phyloP scores from a whole-genome alignment of 495 filamentous ascomycete species.

The Chaetomium cochliodes region DNA sequence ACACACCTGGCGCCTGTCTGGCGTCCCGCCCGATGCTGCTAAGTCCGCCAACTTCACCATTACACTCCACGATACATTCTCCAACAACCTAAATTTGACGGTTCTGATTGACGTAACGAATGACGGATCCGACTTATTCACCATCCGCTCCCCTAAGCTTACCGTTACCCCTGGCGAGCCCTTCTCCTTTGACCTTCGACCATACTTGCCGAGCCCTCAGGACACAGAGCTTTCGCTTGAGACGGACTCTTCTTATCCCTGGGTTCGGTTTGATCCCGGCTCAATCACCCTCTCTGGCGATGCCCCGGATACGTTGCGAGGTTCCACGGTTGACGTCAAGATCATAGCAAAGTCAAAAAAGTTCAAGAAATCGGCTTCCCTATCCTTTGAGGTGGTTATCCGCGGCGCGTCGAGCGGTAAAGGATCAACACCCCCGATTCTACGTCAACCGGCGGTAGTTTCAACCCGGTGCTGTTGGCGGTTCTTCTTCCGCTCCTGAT shows the following conservation, averaged over 20 bases:
- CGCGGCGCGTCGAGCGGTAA: constrained; percentile 24
- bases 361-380: constrained; percentile 43
- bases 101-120: constrained; percentile 54
- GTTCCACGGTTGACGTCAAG: constrained; percentile 46
- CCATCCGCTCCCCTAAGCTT: constrained; percentile 39
- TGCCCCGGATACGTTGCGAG: constrained; percentile 48
- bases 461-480: constrained; percentile 27
- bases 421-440: constrained; percentile 14
- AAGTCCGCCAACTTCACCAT: constrained; percentile 64
- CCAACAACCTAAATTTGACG: constrained; percentile 62
- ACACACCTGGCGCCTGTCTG: constrained; percentile 59
- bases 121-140: constrained; percentile 37
- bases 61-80: constrained; percentile 60
- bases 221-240: constrained; percentile 57
- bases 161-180: constrained; percentile 61
- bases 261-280: constrained; percentile 64
- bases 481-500: constrained; percentile 27
- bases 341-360: constrained; percentile 52
- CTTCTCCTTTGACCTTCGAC: constrained; percentile 64
- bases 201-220: constrained; percentile 51
- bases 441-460: constrained; percentile 4
- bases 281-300: constrained; percentile 60
- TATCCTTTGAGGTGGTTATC: constrained; percentile 54
- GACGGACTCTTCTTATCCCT: constrained; percentile 53
- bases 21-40: constrained; percentile 58